Evolutionary conservation across 2,329 filamentous ascomycete species (phyloP).

Genomic region (Diaporthe sp.): DNA sequence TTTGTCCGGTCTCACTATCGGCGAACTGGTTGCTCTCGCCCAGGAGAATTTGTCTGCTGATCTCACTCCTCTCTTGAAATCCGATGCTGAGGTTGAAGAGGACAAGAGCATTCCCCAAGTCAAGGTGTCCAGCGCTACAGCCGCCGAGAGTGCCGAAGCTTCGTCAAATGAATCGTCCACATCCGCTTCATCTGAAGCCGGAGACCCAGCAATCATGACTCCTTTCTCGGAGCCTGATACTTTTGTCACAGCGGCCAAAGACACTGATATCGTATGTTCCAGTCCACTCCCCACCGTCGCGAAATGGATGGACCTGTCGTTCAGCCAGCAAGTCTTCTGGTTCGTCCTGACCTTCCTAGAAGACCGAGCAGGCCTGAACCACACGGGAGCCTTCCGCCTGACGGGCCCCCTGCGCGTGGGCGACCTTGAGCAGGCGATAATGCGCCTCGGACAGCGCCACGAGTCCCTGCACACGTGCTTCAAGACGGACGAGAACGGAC

Average conservation of each 20-base stretch:
- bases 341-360: background rate
- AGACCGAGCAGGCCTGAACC: background rate
- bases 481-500: background rate
- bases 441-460: background rate
- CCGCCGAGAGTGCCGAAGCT: background rate
- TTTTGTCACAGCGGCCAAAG: background rate
- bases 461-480: background rate
- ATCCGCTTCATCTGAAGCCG: background rate
- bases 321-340: constrained; percentile 13
- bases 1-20: background rate
- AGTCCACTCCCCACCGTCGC: background rate
- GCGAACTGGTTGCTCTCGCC: background rate
- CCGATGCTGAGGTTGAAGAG: background rate
- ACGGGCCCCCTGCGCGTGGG: background rate
- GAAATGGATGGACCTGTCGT: background rate
- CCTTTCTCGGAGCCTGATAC: background rate
- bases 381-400: constrained; percentile 8
- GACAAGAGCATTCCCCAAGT: background rate
- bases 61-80: background rate
- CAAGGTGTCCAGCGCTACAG: background rate
- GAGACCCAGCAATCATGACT: background rate
- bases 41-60: background rate
- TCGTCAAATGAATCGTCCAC: background rate
- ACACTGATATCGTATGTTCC: background rate
- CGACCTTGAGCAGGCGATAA: background rate